Evolutionary conservation across 1,139 yeast genomes (phyloP).

Genomic region (Kluyveromyces marxianus): DNA sequence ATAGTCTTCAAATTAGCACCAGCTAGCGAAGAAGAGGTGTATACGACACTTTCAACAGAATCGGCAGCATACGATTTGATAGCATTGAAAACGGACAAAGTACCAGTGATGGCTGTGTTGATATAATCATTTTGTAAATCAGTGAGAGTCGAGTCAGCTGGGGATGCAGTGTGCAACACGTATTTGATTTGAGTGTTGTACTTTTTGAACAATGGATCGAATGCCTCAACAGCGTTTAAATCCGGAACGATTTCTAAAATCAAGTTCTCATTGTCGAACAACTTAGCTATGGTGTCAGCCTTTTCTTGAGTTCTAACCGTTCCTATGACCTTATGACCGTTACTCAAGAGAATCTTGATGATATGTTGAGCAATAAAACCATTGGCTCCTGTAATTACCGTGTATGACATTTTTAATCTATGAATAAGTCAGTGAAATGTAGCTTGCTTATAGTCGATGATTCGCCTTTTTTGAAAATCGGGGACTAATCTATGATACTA

Average conservation of each 20-base stretch:
- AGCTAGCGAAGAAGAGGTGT: conserved; percentile 53
- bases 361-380: conserved; percentile 45
- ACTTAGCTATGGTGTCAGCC: conserved; percentile 19
- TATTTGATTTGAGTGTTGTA: conserved; percentile 41
- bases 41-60: conserved; percentile 29
- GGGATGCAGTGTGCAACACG: conserved; percentile 51
- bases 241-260: conserved; percentile 44
- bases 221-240: conserved; percentile 41
- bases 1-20: conserved; percentile 26
- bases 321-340: conserved; percentile 31
- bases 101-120: conserved; percentile 47
- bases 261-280: conserved; percentile 27
- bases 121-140: conserved; percentile 34
- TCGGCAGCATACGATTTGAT: conserved; percentile 39
- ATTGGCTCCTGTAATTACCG: conserved; percentile 43
- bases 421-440: too few relatives aligned
- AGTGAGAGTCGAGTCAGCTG: conserved; percentile 31
- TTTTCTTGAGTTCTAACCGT: conserved; percentile 33
- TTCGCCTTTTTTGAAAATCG: too few relatives aligned
- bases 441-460: too few relatives aligned
- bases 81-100: conserved; percentile 38
- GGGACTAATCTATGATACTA: too few relatives aligned
- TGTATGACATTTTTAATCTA: conserved; percentile 22
- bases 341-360: conserved; percentile 22
- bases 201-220: conserved; percentile 40